phyloP scores from a whole-genome alignment of 805 yeast species.

The Nakazawaea molendinolei region DNA sequence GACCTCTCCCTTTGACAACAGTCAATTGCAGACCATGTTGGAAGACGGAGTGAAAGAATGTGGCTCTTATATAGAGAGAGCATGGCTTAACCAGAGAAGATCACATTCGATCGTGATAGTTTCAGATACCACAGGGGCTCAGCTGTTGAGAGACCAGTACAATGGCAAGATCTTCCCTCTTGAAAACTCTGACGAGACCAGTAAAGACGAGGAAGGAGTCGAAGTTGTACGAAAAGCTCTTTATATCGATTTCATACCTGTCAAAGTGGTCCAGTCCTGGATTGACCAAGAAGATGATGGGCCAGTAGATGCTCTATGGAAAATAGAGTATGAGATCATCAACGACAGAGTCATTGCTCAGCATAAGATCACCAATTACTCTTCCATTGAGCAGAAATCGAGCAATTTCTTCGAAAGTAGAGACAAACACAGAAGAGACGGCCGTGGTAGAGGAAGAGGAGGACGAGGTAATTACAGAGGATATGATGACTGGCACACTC shows the following conservation, averaged over 20 bases:
- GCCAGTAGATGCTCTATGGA: constrained; percentile 40
- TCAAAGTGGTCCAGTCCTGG: constrained; percentile 38
- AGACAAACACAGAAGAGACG: constrained; percentile 1
- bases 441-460: constrained; percentile 1
- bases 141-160: constrained; percentile 25
- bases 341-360: constrained; percentile 28
- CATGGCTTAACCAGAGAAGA: constrained; percentile 35
- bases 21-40: constrained; percentile 30
- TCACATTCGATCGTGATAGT: constrained; percentile 37
- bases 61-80: constrained; percentile 29
- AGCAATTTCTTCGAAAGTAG: constrained; percentile 6
- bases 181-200: constrained; percentile 16
- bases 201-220: constrained; percentile 10
- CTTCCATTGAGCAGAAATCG: constrained; percentile 16
- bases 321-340: constrained; percentile 27
- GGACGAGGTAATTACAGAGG: constrained; percentile 4
- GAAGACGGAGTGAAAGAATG: constrained; percentile 23
- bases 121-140: constrained; percentile 34
- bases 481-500: no score
- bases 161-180: constrained; percentile 30
- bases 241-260: constrained; percentile 38
- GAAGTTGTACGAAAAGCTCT: constrained; percentile 21
- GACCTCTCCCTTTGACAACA: constrained; percentile 31
- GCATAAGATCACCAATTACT: constrained; percentile 27
- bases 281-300: constrained; percentile 38